Base-by-base conservation (phyloP, 257 asterid species). In the Nicotiana benthamiana region DNA sequence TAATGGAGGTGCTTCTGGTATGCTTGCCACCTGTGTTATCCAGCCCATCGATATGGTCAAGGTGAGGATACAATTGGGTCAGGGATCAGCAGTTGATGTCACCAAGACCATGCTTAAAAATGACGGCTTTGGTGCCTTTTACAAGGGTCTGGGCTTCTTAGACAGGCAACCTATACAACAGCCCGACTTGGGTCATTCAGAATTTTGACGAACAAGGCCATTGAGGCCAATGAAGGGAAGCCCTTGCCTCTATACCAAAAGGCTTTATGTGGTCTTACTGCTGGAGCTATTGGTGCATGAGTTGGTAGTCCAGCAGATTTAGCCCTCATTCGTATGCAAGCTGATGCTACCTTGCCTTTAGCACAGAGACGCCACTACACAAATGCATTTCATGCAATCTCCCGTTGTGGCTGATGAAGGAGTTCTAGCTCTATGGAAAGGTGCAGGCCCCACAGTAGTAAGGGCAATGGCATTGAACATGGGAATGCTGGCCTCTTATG, bases 401-500 rank as follows among this genome's bases (percentile, higher is more conserved):
- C 36, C 34, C 98, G 97, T 95, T 63, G 79, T 28, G 64, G 77
- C 90, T 22, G 98, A 95, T 63, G 99, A 95, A 89, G 99, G 99
- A 57, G 89, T 95, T 6, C 80, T 91, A 83, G 92, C 99, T 1
- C 94, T 93, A 20, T 95, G 99, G 99, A 95, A 95, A 89, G 99
- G 99, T 57, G 98, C 99, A 3, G 98, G 97, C 75, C 99, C 99
- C 8, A 93, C 99, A 26, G 99, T 95, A 46, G 99, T 95, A 36
- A 91, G 99, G 89, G 99, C 99, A 57, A 95, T 95, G 99, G 97
- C 98, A 22, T 91, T 95, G 60, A 95, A 95, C 87, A 95, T 93
- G 99, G 99, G 99, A 56, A 95, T 95, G 99, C 97, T 95, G 80
- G 94, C 99, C 68, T 95, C 98, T 43, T 95, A 95, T 81, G 99